Evolutionary conservation across 352 stramenopile species (phyloP).

Genomic region (Pythium folliculosum): DNA sequence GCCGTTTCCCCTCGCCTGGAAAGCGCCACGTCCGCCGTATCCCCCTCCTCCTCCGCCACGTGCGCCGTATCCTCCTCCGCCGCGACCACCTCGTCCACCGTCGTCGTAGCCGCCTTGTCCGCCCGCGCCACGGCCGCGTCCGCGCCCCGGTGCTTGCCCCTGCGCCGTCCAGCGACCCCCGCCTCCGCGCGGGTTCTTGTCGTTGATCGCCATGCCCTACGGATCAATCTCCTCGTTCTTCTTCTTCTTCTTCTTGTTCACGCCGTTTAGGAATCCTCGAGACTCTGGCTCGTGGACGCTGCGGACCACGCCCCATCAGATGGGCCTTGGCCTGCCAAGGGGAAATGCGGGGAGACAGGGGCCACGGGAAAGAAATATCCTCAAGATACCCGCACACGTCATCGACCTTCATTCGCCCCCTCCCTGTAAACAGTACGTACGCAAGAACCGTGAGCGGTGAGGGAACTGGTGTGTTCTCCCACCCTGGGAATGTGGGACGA

Average conservation of each 20-base stretch:
- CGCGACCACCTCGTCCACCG: not conserved
- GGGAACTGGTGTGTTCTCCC: too few species aligned
- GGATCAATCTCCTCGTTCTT: slow-evolving; percentile 3
- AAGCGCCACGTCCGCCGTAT: not conserved
- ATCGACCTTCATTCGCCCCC: too few species aligned
- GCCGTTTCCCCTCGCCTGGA: slow-evolving; percentile 1
- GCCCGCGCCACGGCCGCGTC: not conserved
- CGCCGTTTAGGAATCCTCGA: not conserved
- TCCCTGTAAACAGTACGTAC: too few species aligned
- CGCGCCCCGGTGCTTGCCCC: not conserved
- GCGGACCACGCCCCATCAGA: too few species aligned
- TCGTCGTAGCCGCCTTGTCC: not conserved
- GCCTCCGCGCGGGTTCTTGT: not conserved
- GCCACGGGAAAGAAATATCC: too few species aligned
- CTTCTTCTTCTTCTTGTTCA: not conserved
- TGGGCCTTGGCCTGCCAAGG: too few species aligned
- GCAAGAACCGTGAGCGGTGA: too few species aligned
- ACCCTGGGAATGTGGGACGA: too few species aligned
- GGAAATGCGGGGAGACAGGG: too few species aligned
- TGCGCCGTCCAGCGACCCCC: not conserved
- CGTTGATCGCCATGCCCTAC: slow-evolving; percentile 1
- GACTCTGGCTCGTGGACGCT: too few species aligned
- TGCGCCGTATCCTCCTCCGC: not conserved
- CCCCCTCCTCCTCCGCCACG: not conserved
- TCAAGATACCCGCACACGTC: too few species aligned